Conservation (phyloP, 139 green algal genomes). For the Eudorina sp. region DNA sequence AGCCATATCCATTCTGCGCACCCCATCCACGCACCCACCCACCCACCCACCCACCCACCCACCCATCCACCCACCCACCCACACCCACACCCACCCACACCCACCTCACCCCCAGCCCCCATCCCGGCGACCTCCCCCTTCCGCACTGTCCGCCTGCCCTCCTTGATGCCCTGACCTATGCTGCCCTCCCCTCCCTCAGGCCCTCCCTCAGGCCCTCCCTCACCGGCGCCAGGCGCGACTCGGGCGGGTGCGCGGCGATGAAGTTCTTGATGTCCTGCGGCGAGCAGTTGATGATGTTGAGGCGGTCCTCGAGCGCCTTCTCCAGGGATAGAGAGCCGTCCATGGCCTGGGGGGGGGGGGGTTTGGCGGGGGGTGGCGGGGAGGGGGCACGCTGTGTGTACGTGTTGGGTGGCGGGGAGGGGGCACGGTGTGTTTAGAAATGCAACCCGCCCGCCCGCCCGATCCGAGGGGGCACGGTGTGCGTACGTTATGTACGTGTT, state of each 20-base stretch:
- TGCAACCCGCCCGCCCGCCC: too few species aligned
- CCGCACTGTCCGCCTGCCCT: too few species aligned
- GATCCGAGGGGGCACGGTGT: too few species aligned
- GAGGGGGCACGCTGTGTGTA: neutral
- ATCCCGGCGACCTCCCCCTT: neutral
- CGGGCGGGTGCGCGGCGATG: conserved; percentile 66
- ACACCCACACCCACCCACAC: neutral
- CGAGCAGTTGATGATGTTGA: conserved; percentile 75
- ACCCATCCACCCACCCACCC: neutral
- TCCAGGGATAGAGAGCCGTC: conserved; percentile 77
- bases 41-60: neutral
- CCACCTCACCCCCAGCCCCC: neutral
- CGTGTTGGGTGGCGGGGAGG: too few species aligned
- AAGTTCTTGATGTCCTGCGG: conserved; percentile 75
- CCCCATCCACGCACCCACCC: too few species aligned
- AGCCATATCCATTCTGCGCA: too few species aligned
- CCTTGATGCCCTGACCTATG: too few species aligned
- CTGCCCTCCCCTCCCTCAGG: too few species aligned
- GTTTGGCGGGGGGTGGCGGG: neutral
- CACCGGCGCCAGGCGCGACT: conserved; percentile 65
- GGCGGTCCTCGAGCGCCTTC: conserved; percentile 69
- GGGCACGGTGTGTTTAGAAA: too few species aligned
- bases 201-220: too few species aligned
- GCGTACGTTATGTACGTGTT: too few species aligned
- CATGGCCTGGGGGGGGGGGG: conserved; percentile 68